phyloP scores from a whole-genome alignment of 1,284 basidiomycete genomes.

The Retiboletus flavoniger region DNA sequence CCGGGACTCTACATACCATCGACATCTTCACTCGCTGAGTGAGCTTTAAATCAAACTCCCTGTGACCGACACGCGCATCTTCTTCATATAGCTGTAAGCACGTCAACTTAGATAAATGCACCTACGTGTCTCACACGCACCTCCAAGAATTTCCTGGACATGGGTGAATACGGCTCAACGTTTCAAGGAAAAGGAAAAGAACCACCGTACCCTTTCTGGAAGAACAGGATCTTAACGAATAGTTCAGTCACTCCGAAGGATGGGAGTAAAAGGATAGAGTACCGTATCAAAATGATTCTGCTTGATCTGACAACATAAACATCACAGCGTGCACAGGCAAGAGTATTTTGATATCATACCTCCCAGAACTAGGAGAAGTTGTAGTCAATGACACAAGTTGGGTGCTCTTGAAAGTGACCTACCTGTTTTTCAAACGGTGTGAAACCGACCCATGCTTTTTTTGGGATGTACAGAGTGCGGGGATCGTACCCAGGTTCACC shows the following conservation, averaged over 20 bases:
- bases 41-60: constrained; percentile 90
- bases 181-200: background rate
- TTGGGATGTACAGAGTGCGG: constrained; percentile 83
- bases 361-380: constrained; percentile 81
- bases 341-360: constrained; percentile 36
- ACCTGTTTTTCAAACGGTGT: constrained; percentile 96
- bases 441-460: constrained; percentile 78
- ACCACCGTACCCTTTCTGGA: constrained; percentile 84
- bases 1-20: constrained; percentile 61
- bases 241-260: constrained; percentile 6
- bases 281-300: constrained; percentile 92
- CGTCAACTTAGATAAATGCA: constrained; percentile 12
- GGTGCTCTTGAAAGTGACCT: constrained; percentile 17
- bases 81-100: constrained; percentile 83
- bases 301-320: constrained; percentile 62
- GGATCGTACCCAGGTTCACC: constrained; percentile 91
- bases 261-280: constrained; percentile 2
- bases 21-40: constrained; percentile 97
- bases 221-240: constrained; percentile 77
- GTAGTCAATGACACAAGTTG: background rate
- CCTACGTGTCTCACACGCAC: constrained; percentile 32
- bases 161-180: background rate
- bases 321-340: background rate
- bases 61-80: constrained; percentile 87
- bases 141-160: constrained; percentile 65